A percentile compares a stretch with the other conserved stretches of the same genome.
These are phyloP conservation scores for Komagataella pastoris DNA, from an alignment of 805 yeast species.

Conservation along the genomic window DNA sequence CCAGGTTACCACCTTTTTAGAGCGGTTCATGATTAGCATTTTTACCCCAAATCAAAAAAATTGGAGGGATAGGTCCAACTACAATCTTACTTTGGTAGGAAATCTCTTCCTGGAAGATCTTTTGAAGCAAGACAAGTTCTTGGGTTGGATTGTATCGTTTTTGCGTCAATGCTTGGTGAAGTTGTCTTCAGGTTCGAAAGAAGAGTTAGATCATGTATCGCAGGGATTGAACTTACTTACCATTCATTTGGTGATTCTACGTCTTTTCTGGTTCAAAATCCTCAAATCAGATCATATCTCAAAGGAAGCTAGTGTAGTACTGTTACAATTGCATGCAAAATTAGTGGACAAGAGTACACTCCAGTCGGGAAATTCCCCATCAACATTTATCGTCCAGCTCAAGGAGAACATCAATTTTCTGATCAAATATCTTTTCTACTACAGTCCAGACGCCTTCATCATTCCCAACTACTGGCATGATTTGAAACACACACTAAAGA, in stretches of 20 bases:
- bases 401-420: slow-evolving; percentile 16
- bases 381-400: neutral
- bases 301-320: slow-evolving; percentile 24
- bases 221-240: slow-evolving; percentile 12
- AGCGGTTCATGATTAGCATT: slow-evolving; percentile 32
- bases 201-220: neutral
- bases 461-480: slow-evolving; percentile 51
- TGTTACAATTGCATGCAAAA: neutral
- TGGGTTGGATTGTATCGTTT: slow-evolving; percentile 49
- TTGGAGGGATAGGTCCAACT: slow-evolving; percentile 42
- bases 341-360: neutral
- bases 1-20: slow-evolving; percentile 53
- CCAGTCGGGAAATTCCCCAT: neutral
- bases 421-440: slow-evolving; percentile 28
- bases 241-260: slow-evolving; percentile 33
- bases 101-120: slow-evolving; percentile 58
- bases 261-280: slow-evolving; percentile 63
- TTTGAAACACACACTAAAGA: slow-evolving; percentile 33
- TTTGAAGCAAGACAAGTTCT: slow-evolving; percentile 46
- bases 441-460: slow-evolving; percentile 46
- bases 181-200: neutral
- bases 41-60: slow-evolving; percentile 7
- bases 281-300: slow-evolving; percentile 40
- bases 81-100: slow-evolving; percentile 44
- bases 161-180: slow-evolving; percentile 14